Conservation (phyloP, 2,329 filamentous ascomycete species). For the Huntiella decipiens region DNA sequence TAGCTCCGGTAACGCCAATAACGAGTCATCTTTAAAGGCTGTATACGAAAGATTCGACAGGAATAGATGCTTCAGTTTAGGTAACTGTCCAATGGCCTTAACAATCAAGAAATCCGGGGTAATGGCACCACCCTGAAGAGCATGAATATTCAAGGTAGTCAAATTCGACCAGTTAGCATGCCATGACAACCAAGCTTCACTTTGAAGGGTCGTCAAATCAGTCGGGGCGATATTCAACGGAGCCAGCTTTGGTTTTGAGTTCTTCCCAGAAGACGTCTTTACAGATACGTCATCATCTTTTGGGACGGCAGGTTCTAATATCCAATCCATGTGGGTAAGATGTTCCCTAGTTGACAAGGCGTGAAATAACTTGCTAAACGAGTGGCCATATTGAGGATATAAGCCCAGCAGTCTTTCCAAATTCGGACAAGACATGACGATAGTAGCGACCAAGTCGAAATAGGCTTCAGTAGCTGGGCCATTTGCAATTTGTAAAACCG, state of each 20-base stretch:
- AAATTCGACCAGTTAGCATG: slow-evolving; percentile 38
- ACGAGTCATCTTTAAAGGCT: slow-evolving; percentile 37
- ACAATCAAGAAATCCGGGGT: slow-evolving; percentile 33
- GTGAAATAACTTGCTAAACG: slow-evolving; percentile 36
- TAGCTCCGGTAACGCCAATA: slow-evolving; percentile 35
- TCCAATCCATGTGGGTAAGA: slow-evolving; percentile 40
- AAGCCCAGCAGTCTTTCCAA: slow-evolving; percentile 39
- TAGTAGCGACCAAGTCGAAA: slow-evolving; percentile 36
- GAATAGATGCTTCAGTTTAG: slow-evolving; percentile 37
- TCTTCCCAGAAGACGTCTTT: slow-evolving; percentile 18
- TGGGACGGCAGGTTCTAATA: slow-evolving; percentile 24
- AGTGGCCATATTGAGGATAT: slow-evolving; percentile 33
- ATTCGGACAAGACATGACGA: slow-evolving; percentile 47
- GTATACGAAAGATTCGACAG: slow-evolving; percentile 35
- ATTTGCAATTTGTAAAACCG: slow-evolving; percentile 20
- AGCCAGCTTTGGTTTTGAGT: slow-evolving; percentile 6
- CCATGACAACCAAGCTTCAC: slow-evolving; percentile 27
- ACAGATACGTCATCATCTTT: slow-evolving; percentile 12
- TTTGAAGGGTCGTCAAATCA: slow-evolving; percentile 20
- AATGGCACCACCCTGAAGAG: slow-evolving; percentile 34
- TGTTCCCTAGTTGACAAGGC: slow-evolving; percentile 37
- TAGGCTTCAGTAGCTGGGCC: slow-evolving; percentile 27
- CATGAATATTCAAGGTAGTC: slow-evolving; percentile 38
- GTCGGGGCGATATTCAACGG: slow-evolving; percentile 12
- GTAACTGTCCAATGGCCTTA: slow-evolving; percentile 29